Conservation (phyloP, 2,329 filamentous ascomycete species). For the Neofusicoccum umdonicola region DNA sequence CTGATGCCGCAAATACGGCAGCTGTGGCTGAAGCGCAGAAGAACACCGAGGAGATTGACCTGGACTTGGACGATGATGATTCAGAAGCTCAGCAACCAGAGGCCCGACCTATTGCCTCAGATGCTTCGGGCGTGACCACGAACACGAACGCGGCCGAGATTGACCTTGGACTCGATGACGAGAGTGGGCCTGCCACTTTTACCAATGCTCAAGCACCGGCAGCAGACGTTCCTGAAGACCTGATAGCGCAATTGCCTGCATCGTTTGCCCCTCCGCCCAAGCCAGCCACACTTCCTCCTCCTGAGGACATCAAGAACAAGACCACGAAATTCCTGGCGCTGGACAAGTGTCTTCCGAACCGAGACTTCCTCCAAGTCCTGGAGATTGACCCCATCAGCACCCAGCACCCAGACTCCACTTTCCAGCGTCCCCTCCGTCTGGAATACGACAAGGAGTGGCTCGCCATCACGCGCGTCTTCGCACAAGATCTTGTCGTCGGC, state of each 20-base stretch:
- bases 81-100: conserved; percentile 19
- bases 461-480: conserved; percentile 83
- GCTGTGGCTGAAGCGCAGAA: conserved; percentile 25
- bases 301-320: conserved; percentile 71
- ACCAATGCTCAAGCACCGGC: not conserved
- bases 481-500: conserved; percentile 54
- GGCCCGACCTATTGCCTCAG: conserved; percentile 46
- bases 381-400: conserved; percentile 48
- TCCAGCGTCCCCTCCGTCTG: conserved; percentile 56
- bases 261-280: conserved; percentile 55
- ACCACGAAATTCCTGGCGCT: conserved; percentile 81
- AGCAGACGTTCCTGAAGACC: conserved; percentile 55
- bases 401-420: conserved; percentile 22
- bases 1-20: not conserved
- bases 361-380: conserved; percentile 78
- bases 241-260: conserved; percentile 73
- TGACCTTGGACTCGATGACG: conserved; percentile 33
- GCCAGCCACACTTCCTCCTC: conserved; percentile 52
- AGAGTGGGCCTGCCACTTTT: not conserved
- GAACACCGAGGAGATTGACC: conserved; percentile 65
- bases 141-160: conserved; percentile 43
- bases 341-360: conserved; percentile 81
- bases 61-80: conserved; percentile 41
- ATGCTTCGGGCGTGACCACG: conserved; percentile 59
- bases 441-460: conserved; percentile 94